Conservation (phyloP, 257 asterid species). For the Salvia miltiorrhiza region DNA sequence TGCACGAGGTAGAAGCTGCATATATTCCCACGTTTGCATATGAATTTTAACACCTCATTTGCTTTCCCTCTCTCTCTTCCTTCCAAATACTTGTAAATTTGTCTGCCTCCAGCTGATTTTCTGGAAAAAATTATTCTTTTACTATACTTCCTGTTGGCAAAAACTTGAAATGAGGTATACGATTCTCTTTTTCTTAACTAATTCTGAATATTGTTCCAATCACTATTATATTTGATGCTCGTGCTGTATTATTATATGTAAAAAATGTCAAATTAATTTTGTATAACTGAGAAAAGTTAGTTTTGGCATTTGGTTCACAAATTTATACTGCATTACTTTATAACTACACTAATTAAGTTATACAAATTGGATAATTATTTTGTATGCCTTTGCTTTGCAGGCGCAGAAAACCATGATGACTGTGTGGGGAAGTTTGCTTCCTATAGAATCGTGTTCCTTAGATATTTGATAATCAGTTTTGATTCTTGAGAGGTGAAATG, state of each 20-base stretch:
- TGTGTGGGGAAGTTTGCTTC: too few species aligned
- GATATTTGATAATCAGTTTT: too few species aligned
- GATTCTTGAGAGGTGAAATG: constrained; percentile 24
- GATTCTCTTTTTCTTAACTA: background rate
- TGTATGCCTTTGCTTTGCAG: too few species aligned
- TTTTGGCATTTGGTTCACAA: too few species aligned
- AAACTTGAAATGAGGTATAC: constrained; percentile 22
- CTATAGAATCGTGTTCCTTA: too few species aligned
- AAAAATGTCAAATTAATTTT: background rate
- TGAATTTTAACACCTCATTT: constrained; percentile 54
- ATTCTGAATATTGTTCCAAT: background rate
- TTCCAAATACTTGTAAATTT: constrained; percentile 13
- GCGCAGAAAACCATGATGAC: too few species aligned
- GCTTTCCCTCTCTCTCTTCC: background rate
- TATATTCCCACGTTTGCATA: constrained; percentile 58
- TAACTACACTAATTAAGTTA: too few species aligned
- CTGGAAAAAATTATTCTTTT: background rate
- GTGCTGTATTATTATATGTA: background rate
- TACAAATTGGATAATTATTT: too few species aligned
- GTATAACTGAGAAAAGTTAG: background rate
- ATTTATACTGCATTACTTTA: too few species aligned
- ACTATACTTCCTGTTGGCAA: background rate
- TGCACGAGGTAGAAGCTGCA: constrained; percentile 32
- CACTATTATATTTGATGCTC: background rate
- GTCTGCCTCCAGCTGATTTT: background rate